Conservation (phyloP, 2,329 filamentous ascomycete genomes). For the Alternaria sp. region DNA sequence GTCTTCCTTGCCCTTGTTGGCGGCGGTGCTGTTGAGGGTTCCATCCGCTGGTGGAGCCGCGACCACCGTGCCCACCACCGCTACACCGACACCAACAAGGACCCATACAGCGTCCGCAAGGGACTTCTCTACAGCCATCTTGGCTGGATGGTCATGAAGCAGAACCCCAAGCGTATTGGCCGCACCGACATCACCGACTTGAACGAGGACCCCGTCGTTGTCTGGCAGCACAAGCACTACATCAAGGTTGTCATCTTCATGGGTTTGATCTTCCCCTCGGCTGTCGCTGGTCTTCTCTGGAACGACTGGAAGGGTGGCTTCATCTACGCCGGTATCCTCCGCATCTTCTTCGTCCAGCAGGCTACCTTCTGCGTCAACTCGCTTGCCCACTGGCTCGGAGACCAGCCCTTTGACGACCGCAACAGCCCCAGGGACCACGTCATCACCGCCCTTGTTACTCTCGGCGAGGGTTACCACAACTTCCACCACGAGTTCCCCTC, state of each 20-base stretch:
- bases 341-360: conserved; percentile 63
- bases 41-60: conserved; percentile 60
- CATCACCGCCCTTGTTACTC: conserved; percentile 54
- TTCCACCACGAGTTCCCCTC: conserved; percentile 57
- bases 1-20: conserved; percentile 60
- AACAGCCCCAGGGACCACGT: conserved; percentile 55
- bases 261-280: conserved; percentile 58
- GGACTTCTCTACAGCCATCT: conserved; percentile 61
- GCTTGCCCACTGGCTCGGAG: conserved; percentile 62
- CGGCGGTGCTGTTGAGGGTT: conserved; percentile 59
- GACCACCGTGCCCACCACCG: conserved; percentile 62
- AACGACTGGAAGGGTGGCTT: conserved; percentile 60
- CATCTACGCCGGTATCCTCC: conserved; percentile 61
- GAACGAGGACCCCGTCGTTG: conserved; percentile 60
- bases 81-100: conserved; percentile 62
- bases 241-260: conserved; percentile 59
- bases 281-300: conserved; percentile 59
- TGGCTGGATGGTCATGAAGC: conserved; percentile 64
- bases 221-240: conserved; percentile 61
- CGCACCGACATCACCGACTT: conserved; percentile 61
- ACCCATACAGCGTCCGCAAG: conserved; percentile 63
- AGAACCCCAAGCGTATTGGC: conserved; percentile 62
- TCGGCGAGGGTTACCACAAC: conserved; percentile 57
- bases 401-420: conserved; percentile 56
- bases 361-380: conserved; percentile 65